Evolutionary conservation across 2,329 filamentous ascomycete genomes (phyloP), one percentile per base, ranked within the genome.

Genomic region (Ophiostoma triangulosporum): DNA sequence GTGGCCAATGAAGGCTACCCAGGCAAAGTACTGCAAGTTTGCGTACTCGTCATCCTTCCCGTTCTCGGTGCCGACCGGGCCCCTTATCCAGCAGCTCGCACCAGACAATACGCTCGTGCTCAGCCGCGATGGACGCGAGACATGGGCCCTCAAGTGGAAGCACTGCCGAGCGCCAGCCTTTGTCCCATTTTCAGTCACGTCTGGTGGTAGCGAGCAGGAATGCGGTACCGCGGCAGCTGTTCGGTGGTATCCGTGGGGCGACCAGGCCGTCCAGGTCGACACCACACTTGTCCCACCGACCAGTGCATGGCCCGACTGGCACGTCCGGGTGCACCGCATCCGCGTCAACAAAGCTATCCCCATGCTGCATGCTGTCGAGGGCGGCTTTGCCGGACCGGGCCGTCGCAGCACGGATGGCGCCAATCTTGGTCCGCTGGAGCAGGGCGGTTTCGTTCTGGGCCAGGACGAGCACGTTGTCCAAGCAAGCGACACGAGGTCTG

Each of bases 21-120:
- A 69, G 53, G 67, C 69, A 3, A 72, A 61, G 57, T 70, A 69
- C 56, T 59, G 63, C 52, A 70, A 69, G 58, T 68, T 70, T 43
- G 68, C 67, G 15, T 70, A 71, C 58, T 71, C 69, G 0, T 71
- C 69, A 6, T 57, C 67, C 1, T 70, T 71, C 53, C 64, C 61
- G 1, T 71, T 71, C 53, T 63, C 60, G 31, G 66, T 69, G 5
- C 65, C 66, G 0, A 62, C 60, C 0, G 65, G 66, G 1, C 53
- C 60, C 1, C 57, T 64, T 12, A 56, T 69, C 6, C 58, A 64
- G 27, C 65, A 63, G 46, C 17, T 60, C n/a, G 59, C 57, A 3
- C 59, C 60, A 4, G 61, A 62, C 51, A 62, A 55, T 45, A 58
- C 54, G 15, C 54, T 63, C 22, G 53, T 51, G 11, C 24, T 60